Evolutionary conservation across 2,329 filamentous ascomycete species (phyloP).

Genomic region (Emericellopsis atlantica): DNA sequence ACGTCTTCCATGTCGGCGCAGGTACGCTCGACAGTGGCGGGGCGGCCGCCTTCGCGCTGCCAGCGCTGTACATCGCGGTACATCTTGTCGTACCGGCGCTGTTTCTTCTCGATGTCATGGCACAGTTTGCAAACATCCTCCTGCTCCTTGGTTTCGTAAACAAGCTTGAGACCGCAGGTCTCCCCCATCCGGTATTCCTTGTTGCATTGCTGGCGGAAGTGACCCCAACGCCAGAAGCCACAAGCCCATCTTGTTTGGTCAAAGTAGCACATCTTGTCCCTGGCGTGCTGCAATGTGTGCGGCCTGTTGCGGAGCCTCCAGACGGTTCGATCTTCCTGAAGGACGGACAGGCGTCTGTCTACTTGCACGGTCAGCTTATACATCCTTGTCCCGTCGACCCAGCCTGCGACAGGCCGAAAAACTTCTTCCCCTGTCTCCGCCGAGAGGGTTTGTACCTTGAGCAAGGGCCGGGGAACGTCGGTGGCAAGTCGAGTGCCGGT

Average conservation of each 20-base stretch:
- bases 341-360: too few species aligned
- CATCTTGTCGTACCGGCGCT: constrained; percentile 63
- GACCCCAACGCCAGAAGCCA: constrained; percentile 89
- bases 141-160: constrained; percentile 59
- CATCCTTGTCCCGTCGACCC: too few species aligned
- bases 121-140: constrained; percentile 67
- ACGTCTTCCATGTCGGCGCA: constrained; percentile 57
- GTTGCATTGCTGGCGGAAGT: constrained; percentile 84
- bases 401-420: too few species aligned
- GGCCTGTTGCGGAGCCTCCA: not conserved
- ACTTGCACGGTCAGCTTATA: too few species aligned
- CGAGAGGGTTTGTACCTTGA: too few species aligned
- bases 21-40: constrained; percentile 60
- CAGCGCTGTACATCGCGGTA: constrained; percentile 63
- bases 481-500: too few species aligned
- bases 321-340: not conserved
- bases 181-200: constrained; percentile 93
- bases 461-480: too few species aligned
- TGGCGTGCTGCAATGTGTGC: not conserved
- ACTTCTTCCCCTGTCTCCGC: too few species aligned
- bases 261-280: constrained; percentile 77
- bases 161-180: constrained; percentile 87
- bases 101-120: constrained; percentile 79
- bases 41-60: constrained; percentile 61
- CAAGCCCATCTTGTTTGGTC: constrained; percentile 78